Evolutionary conservation across 2,329 filamentous ascomycete genomes (phyloP), one percentile per base, ranked within the genome.

Genomic region (Chrysoporthe cubensis): DNA sequence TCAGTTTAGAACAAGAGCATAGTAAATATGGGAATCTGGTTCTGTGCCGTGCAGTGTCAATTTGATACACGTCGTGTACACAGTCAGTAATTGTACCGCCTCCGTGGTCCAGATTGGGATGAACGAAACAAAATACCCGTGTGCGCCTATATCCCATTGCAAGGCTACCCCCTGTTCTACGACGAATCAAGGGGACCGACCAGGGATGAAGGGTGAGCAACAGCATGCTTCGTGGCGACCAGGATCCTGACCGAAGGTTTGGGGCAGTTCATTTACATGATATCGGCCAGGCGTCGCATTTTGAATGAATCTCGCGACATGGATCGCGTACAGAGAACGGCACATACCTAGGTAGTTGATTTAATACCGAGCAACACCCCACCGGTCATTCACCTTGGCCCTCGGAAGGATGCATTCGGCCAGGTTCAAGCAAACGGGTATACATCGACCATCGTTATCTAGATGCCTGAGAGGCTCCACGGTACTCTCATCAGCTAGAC

Each of bases 181-280:
- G 32, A 9, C 9, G 34, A 26, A 26, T 26, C 0, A 26, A 26
- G 44, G 14, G 52, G 21, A 32, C 34, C 21, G 13, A 32, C 9
- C 5, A 14, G 52, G 7, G 13, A 57, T 32, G 52, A 34, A 26
- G 52, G 52, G 52, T 57, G 21, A 34, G 34, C 34, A 32, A 34
- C 52, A 32, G 26, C 56, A 58, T 16, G 32, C 3, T 46, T 46
- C 8, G 32, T 34, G 4, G 56, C 13, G 34, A 40, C 32, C 37
- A 43, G 56, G 14, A 34, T 58, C 13, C 13, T 34, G 16, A 42
- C 18, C 13, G n/a, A 58, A 58, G n/a, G 13, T 16, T 58, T 58
- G 11, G 56, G 56, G 34, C 13, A 58, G 32, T 42, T 58, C 56
- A 34, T 58, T 13, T 58, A 58, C 18, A 58, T 34, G 56, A 58